phyloP scores from a whole-genome alignment of 2,329 filamentous ascomycete species.

The Aspergillus glaucus region DNA sequence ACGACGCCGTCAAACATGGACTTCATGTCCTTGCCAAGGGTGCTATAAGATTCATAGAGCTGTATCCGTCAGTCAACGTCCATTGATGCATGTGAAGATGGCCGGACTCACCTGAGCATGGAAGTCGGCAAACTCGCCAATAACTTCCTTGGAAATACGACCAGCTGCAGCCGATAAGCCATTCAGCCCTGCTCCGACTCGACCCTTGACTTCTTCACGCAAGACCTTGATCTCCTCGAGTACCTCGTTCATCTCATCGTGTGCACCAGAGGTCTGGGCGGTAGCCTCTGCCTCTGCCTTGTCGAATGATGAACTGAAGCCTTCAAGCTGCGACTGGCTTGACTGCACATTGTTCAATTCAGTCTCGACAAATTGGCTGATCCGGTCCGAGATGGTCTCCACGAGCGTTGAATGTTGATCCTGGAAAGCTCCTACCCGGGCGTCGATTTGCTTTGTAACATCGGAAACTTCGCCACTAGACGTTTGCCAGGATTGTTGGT shows the following conservation, averaged over 20 bases:
- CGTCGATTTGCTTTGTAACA: constrained; percentile 71
- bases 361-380: constrained; percentile 68
- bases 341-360: constrained; percentile 66
- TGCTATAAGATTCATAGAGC: constrained; percentile 77
- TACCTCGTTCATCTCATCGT: constrained; percentile 82
- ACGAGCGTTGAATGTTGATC: constrained; percentile 67
- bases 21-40: constrained; percentile 80
- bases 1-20: constrained; percentile 74
- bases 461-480: constrained; percentile 70
- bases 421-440: constrained; percentile 66
- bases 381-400: constrained; percentile 59
- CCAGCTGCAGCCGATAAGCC: constrained; percentile 78
- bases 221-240: constrained; percentile 88
- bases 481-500: constrained; percentile 70
- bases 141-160: constrained; percentile 81
- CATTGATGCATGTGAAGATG: not conserved
- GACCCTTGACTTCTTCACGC: constrained; percentile 77
- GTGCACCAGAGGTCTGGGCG: constrained; percentile 46
- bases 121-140: constrained; percentile 77
- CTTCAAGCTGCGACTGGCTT: constrained; percentile 64
- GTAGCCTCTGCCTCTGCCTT: constrained; percentile 63
- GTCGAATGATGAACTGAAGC: constrained; percentile 62
- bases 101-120: constrained; percentile 54
- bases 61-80: constrained; percentile 32
- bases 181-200: constrained; percentile 77